Conservation (phyloP, 1,284 basidiomycete genomes). For the Sporisorium graminicola region DNA sequence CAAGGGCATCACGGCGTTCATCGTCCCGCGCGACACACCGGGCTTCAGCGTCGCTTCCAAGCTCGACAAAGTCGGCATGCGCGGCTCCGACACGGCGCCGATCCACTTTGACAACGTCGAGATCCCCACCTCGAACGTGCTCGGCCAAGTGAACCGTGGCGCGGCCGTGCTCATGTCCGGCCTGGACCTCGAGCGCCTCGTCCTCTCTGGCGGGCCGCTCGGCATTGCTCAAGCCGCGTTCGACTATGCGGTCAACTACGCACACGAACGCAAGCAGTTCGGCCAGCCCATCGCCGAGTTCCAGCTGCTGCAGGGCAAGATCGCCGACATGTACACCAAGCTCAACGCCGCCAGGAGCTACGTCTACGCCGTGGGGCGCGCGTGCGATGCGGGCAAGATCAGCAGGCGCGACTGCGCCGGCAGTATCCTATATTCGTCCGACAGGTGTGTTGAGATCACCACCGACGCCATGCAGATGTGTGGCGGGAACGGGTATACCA, state of each 20-base stretch:
- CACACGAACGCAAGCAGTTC: constrained; percentile 92
- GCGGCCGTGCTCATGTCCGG: constrained; percentile 93
- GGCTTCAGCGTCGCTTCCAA: constrained; percentile 92
- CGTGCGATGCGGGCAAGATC: constrained; percentile 55
- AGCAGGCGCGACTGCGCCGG: constrained; percentile 72
- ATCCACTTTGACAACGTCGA: constrained; percentile 91
- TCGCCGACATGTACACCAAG: constrained; percentile 92
- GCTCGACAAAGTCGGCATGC: constrained; percentile 95
- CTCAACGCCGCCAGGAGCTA: constrained; percentile 88
- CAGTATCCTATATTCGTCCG: constrained; percentile 55
- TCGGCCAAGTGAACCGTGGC: constrained; percentile 83
- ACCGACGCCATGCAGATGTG: constrained; percentile 60
- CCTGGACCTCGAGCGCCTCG: constrained; percentile 89
- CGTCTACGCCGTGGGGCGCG: constrained; percentile 82
- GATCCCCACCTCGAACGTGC: constrained; percentile 83
- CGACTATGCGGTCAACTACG: constrained; percentile 86
- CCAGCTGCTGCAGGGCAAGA: constrained; percentile 91
- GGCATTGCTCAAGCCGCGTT: constrained; percentile 92
- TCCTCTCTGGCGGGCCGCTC: constrained; percentile 85
- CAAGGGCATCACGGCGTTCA: constrained; percentile 92
- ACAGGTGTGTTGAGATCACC: constrained; percentile 57
- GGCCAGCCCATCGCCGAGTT: constrained; percentile 88
- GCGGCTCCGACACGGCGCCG: constrained; percentile 94
- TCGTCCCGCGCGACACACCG: constrained; percentile 82
- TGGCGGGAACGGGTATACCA: constrained; percentile 59